Evolutionary conservation across 1,284 basidiomycete species (phyloP).

Genomic region (Rhodotorula mucilaginosa): DNA sequence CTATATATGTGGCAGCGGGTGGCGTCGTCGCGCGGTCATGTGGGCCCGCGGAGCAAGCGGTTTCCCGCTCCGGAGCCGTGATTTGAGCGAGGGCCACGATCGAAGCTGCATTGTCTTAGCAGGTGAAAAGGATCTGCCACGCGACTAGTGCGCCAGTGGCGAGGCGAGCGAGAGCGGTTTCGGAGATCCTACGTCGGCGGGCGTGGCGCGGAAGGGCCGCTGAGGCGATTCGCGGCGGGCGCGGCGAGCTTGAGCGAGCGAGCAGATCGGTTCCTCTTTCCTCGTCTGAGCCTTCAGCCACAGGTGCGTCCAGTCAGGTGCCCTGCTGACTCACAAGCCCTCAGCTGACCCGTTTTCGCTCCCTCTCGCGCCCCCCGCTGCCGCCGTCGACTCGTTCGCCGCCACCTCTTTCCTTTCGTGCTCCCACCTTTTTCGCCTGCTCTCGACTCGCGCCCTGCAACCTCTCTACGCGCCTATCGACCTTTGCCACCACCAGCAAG

Average conservation of each 20-base stretch:
- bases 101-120: no score
- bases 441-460: neutral
- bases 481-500: neutral
- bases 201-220: neutral
- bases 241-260: neutral
- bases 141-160: no score
- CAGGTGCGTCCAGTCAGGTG: slow-evolving; percentile 4
- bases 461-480: neutral
- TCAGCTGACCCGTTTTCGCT: no score
- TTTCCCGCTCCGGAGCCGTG: no score
- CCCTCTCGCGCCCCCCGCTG: neutral
- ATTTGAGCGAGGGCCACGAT: no score
- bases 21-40: no score
- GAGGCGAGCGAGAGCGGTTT: no score
- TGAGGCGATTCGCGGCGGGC: no score
- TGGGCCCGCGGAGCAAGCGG: no score
- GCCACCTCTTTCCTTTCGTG: neutral
- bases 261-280: neutral
- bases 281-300: slow-evolving; percentile 8
- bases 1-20: no score
- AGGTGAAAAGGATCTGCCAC: no score
- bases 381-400: neutral
- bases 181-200: no score
- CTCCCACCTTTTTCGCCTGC: neutral
- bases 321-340: neutral